Evolutionary conservation across 202 grass and related monocot species (phyloP).

Genomic region (Brachypodium distachyon): DNA sequence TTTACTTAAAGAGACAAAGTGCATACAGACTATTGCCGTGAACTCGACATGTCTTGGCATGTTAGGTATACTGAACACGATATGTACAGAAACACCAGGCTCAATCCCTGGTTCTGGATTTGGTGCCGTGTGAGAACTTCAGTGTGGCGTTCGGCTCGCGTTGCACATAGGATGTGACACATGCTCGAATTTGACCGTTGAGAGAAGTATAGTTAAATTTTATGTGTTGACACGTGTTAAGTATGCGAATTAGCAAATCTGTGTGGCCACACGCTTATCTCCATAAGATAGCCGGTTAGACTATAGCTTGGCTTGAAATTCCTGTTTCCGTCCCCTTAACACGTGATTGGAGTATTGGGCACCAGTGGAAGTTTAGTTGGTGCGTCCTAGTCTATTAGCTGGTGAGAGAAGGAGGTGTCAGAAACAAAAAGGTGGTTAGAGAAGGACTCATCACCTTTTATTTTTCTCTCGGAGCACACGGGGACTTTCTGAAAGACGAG

Average conservation of each 20-base stretch:
- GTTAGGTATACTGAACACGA: too few relatives aligned
- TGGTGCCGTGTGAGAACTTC: too few relatives aligned
- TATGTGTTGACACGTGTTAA: neutral
- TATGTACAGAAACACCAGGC: too few relatives aligned
- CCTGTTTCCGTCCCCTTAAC: neutral
- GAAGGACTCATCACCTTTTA: neutral
- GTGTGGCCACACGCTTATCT: neutral
- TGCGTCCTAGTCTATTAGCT: constrained; percentile 5
- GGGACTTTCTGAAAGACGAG: too few relatives aligned
- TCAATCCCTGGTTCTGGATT: too few relatives aligned
- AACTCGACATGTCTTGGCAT: too few relatives aligned
- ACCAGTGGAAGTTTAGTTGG: neutral
- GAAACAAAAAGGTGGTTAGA: too few relatives aligned
- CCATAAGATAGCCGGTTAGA: neutral
- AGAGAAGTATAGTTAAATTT: neutral
- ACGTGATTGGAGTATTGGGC: neutral
- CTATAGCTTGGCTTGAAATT: neutral
- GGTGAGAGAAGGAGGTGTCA: constrained; percentile 3
- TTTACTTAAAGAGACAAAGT: too few relatives aligned
- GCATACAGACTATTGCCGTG: too few relatives aligned
- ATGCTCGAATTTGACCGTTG: neutral
- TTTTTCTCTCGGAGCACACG: too few relatives aligned
- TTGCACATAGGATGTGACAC: neutral
- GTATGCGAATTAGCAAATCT: neutral
- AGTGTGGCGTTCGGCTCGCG: neutral